phyloP scores from a whole-genome alignment of 2,329 filamentous ascomycete species.

The Truncatella angustata region DNA sequence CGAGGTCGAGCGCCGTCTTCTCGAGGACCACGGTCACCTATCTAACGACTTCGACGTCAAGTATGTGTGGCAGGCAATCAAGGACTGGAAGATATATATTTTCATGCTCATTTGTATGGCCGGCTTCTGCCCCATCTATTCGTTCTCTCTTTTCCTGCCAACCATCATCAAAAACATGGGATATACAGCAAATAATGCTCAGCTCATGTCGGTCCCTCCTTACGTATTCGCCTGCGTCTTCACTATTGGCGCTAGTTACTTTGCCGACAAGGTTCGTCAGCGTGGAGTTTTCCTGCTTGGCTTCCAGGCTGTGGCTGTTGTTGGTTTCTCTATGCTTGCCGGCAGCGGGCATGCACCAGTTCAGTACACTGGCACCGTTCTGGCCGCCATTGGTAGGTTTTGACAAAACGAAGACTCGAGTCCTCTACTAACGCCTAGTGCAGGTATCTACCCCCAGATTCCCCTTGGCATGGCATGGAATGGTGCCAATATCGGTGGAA shows the following conservation, averaged over 20 bases:
- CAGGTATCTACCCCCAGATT: constrained; percentile 51
- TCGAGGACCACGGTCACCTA: constrained; percentile 41
- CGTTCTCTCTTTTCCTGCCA: constrained; percentile 61
- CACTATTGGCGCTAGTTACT: constrained; percentile 48
- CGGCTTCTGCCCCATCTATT: constrained; percentile 56
- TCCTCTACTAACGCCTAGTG: neutral
- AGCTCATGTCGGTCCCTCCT: constrained; percentile 63
- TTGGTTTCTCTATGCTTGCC: constrained; percentile 42
- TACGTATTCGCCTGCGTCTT: constrained; percentile 55
- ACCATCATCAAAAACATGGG: constrained; percentile 54
- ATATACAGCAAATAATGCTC: constrained; percentile 51
- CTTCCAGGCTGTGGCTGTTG: constrained; percentile 42
- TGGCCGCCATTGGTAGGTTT: constrained; percentile 36
- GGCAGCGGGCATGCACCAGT: constrained; percentile 33
- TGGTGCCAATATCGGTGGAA: constrained; percentile 56
- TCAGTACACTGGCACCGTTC: constrained; percentile 48
- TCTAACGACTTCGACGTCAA: constrained; percentile 58
- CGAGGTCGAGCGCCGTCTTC: constrained; percentile 41
- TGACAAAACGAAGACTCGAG: neutral
- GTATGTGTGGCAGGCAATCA: constrained; percentile 54
- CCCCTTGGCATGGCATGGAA: constrained; percentile 56
- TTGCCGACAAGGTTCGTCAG: constrained; percentile 24
- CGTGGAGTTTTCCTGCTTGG: constrained; percentile 41
- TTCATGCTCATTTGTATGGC: constrained; percentile 64
- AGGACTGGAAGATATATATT: constrained; percentile 55